Conservation (phyloP, 352 stramenopile genomes). For the Phytophthora cajani region DNA sequence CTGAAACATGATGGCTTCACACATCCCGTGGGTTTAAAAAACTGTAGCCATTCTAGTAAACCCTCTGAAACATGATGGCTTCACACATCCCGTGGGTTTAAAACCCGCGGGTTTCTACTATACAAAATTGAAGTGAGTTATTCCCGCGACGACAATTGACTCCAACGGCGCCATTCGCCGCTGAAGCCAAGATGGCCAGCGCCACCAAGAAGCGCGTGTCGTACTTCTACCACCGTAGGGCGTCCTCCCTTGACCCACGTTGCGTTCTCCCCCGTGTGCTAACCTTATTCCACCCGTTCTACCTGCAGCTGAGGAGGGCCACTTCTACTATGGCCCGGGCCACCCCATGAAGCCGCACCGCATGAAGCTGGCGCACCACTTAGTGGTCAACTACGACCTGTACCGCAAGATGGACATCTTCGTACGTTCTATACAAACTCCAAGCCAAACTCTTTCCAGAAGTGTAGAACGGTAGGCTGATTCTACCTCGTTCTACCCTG, state of each 20-base stretch:
- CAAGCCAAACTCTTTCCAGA: background rate
- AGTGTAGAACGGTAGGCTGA: slow-evolving; percentile 1
- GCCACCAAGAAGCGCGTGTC: slow-evolving; percentile 80
- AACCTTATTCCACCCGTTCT: slow-evolving; percentile 12
- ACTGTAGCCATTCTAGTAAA: background rate
- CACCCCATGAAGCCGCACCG: slow-evolving; percentile 98
- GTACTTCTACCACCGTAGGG: slow-evolving; percentile 90
- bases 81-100: background rate
- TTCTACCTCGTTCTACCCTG: slow-evolving; percentile 3
- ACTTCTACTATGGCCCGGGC: slow-evolving; percentile 97
- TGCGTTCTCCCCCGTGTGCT: background rate
- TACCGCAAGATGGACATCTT: slow-evolving; percentile 99
- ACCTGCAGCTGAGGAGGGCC: slow-evolving; percentile 91
- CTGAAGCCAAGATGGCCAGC: slow-evolving; percentile 34
- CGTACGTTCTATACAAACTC: slow-evolving; percentile 47
- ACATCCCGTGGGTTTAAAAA: background rate
- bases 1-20: background rate
- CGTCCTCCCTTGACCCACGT: too few species aligned
- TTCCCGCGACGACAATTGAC: slow-evolving; percentile 1
- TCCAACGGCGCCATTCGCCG: slow-evolving; percentile 17
- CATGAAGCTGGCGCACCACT: slow-evolving; percentile 98
- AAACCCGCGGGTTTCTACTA: background rate
- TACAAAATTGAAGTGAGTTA: slow-evolving; percentile 1
- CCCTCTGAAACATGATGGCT: background rate
- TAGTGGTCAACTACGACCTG: slow-evolving; percentile 98